Base-by-base conservation (phyloP, 2,329 filamentous ascomycete species). In the Pseudogymnoascus sp. region DNA sequence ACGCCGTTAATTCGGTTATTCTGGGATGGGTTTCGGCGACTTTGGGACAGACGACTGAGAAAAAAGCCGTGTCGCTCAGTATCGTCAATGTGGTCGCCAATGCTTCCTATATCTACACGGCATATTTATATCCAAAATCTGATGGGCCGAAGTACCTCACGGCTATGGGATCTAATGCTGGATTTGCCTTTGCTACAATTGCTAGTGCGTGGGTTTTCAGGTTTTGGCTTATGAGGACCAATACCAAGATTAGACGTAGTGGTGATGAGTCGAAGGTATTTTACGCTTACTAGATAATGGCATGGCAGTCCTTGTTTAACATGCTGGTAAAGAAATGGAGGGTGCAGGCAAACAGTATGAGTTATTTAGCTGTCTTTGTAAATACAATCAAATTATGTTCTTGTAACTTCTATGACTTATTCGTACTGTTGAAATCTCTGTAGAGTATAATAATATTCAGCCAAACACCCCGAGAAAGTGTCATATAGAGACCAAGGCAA, bases 131-230 rank as follows among this genome's bases (percentile, higher is more conserved):
- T 37, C 66, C 69, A 4, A 70, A 70, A 25, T 67, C 62, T 38
- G 70, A 74, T 66, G 70, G 69, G 2, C 73, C 73, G 1, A 70
- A 70, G 60, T 75, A 75, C 60, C 50, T 72, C 37, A 71, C 68
- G 7, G 74, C 71, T 0, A 74, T 75, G 68, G 50, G 64, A 38
- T 67, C 70, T 5, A 73, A 71, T 64, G 69, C 71, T 62, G 70
- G 66, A 5, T 74, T 74, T 64, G 75, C 74, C 6, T 64, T 73
- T 28, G 73, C 73, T 3, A 73, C 70, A 21, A 73, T 73, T 44
- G 59, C 64, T 3, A 65, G 65, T 36, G 74, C 74, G n/a, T 77
- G 74, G 75, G 62, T 69, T 5, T 71, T 75, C 66, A 72, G 69
- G 65, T 37, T 71, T 14, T 71, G 72, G 66, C 66, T 76, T 64